Percentiles rank a stretch among this genome's conserved stretches.
These are phyloP conservation scores for Neonectria punicea DNA, from an alignment of 2,329 filamentous ascomycete species.

Conservation along the genomic window DNA sequence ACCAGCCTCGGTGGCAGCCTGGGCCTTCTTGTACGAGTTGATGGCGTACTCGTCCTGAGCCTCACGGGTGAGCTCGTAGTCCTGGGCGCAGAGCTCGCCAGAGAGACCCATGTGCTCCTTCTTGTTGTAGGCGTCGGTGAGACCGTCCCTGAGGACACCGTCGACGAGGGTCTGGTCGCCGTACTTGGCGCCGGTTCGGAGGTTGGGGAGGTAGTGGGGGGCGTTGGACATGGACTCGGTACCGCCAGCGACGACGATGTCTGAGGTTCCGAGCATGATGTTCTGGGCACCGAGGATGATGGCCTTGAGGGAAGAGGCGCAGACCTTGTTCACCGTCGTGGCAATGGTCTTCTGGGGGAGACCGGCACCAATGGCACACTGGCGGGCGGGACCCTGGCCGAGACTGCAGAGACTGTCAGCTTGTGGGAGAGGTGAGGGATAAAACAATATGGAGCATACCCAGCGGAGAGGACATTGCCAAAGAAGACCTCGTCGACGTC, in stretches of 20 bases:
- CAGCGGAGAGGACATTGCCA: constrained; percentile 96
- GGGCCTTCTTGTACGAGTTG: constrained; percentile 91
- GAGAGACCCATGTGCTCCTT: constrained; percentile 97
- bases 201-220: constrained; percentile 91
- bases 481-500: constrained; percentile 97
- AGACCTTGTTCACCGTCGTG: constrained; percentile 99
- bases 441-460: constrained; percentile 64
- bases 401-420: constrained; percentile 64
- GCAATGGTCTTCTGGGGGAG: constrained; percentile 82
- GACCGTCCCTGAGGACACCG: constrained; percentile 91
- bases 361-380: constrained; percentile 90
- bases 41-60: constrained; percentile 97
- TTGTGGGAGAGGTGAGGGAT: constrained; percentile 5
- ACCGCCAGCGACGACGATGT: constrained; percentile 92
- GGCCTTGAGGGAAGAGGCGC: constrained; percentile 93
- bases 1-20: constrained; percentile 83
- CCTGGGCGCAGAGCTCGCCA: constrained; percentile 89
- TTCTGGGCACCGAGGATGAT: constrained; percentile 95
- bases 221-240: constrained; percentile 99
- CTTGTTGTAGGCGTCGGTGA: constrained; percentile 94
- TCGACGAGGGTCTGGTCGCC: constrained; percentile 91
- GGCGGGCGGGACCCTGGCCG: constrained; percentile 94
- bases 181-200: constrained; percentile 92
- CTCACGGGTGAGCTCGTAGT: constrained; percentile 84
- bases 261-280: constrained; percentile 95